Base-by-base conservation (phyloP, 2,329 filamentous ascomycete genomes). In the Xylaria sp. region DNA sequence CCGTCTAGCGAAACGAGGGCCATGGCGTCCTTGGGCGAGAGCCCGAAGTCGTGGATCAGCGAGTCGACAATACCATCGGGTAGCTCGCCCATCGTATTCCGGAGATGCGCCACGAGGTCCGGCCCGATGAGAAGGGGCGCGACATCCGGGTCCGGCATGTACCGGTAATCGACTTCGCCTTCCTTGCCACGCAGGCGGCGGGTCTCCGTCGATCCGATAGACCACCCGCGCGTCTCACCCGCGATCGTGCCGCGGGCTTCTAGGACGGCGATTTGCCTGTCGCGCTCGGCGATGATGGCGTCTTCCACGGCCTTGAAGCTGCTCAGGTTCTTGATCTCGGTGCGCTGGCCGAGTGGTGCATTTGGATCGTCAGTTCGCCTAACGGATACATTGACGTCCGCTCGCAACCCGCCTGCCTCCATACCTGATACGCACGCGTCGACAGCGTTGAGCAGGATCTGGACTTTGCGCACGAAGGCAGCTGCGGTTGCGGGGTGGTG, bases 91-190 rank as follows among this genome's bases (percentile, higher is more conserved):
- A 97, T 80, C 0, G 85, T 90, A 0, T 79, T 72, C 22, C 79
- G 81, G 15, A 98, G 82, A 69, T 90, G 83, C 5, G 83, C 75
- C 4, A 97, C 82, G 0, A 98, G 83, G 64, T 92, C 89, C 1
- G 84, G 76, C 7, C 89, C 89, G 67, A 99, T 91, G 2, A 94
- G 77, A 1, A 99, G 83, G 1, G 96, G 93, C 0, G 88, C 86
- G 15, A 99, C 84, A 76, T 99, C 96, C 5, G 96, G 93, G 77
- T 99, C 96, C 0, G 96, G 95, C 95, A 99, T 98, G 77, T 99
- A 99, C 47, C 96, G 87, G 79, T 99, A 99, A 79, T 99, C 96
- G 5, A 98, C 94, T 76, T 97, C 95, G 54, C 96, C 96, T 78
- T 98, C 96, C 78, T 99, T 99, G 29, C 93, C 93, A 74, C 96